These are phyloP conservation scores for Aphanoascus verrucosus DNA, from an alignment of 2,329 filamentous ascomycete genomes.

Conservation along the genomic window DNA sequence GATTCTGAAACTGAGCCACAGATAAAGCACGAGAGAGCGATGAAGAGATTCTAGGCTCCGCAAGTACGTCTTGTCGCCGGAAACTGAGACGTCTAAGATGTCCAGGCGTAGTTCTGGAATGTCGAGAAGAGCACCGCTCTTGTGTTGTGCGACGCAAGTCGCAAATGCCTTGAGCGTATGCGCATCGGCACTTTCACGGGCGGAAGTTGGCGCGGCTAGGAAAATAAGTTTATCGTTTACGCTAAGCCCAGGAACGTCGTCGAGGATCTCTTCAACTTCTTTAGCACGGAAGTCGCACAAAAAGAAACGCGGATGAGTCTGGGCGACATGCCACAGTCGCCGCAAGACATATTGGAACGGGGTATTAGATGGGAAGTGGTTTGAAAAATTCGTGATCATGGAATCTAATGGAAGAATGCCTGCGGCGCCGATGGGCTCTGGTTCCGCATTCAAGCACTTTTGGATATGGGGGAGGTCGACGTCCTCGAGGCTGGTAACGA, in stretches of 20 bases:
- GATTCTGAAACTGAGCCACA: conserved; percentile 90
- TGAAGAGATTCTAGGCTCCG: conserved; percentile 65
- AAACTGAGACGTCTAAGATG: conserved; percentile 50
- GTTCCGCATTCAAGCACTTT: conserved; percentile 52
- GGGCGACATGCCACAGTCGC: conserved; percentile 59
- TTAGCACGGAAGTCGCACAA: conserved; percentile 56
- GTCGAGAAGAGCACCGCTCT: conserved; percentile 58
- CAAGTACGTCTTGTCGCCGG: conserved; percentile 48
- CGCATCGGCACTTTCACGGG: conserved; percentile 37
- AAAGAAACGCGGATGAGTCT: conserved; percentile 56
- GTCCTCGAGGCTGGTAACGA: conserved; percentile 67
- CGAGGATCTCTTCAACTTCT: conserved; percentile 59
- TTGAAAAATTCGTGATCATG: conserved; percentile 63
- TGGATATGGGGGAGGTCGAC: conserved; percentile 56
- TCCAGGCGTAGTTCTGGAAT: conserved; percentile 62
- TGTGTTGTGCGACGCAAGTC: conserved; percentile 56
- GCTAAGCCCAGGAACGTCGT: conserved; percentile 55
- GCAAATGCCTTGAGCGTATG: conserved; percentile 55
- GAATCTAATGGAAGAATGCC: conserved; percentile 62
- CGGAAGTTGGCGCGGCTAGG: conserved; percentile 55
- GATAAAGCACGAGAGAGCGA: conserved; percentile 69
- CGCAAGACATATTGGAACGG: conserved; percentile 75
- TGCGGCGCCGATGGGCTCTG: conserved; percentile 57
- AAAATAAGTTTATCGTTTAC: conserved; percentile 67
- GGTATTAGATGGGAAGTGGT: conserved; percentile 69